Evolutionary conservation across 305 asterid species (phyloP).

Genomic region (Vinca major): DNA sequence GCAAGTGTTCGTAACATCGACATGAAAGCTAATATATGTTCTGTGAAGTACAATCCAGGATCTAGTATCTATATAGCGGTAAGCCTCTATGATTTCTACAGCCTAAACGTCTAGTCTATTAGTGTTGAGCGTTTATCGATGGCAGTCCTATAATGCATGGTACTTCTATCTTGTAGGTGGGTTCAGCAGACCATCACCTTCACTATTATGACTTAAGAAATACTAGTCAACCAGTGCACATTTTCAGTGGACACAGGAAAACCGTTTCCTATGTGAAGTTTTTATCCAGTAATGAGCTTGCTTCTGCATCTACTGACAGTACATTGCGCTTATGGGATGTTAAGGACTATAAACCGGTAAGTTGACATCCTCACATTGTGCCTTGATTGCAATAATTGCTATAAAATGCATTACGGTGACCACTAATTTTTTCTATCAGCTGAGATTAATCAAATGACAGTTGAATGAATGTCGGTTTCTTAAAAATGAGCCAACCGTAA

Average conservation of each 20-base stretch:
- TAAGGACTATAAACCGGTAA: slow-evolving; percentile 41
- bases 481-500: not conserved
- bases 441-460: not conserved
- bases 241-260: slow-evolving; percentile 61
- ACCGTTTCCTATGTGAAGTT: slow-evolving; percentile 68
- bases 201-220: slow-evolving; percentile 69
- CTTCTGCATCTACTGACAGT: slow-evolving; percentile 79
- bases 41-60: slow-evolving; percentile 69
- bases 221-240: slow-evolving; percentile 49
- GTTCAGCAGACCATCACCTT: slow-evolving; percentile 71
- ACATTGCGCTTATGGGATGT: slow-evolving; percentile 72
- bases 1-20: slow-evolving; percentile 57
- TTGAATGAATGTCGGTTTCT: not conserved
- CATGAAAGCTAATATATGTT: slow-evolving; percentile 74
- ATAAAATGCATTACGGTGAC: not conserved
- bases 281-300: slow-evolving; percentile 61
- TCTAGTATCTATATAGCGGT: slow-evolving; percentile 59
- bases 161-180: slow-evolving; percentile 41
- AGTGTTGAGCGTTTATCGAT: not conserved
- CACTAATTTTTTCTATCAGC: not conserved
- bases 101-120: not conserved
- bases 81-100: slow-evolving; percentile 12
- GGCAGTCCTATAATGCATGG: not conserved
- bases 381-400: not conserved
- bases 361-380: slow-evolving; percentile 16